phyloP scores from a whole-genome alignment of 192 early-diverging fungal genomes.

The Coemansia pectinata region DNA sequence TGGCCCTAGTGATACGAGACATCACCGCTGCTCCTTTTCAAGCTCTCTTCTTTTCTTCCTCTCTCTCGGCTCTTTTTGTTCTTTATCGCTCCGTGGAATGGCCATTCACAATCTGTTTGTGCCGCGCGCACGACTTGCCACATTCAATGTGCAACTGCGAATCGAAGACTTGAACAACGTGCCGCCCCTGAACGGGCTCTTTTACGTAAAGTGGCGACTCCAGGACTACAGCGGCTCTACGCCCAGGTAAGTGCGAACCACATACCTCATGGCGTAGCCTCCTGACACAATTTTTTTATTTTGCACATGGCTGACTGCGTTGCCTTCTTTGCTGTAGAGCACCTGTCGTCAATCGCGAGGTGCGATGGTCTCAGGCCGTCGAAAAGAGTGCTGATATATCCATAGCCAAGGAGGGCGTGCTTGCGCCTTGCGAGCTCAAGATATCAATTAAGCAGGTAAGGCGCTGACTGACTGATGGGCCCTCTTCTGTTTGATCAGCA shows the following conservation, averaged over 20 bases:
- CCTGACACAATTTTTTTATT: background rate
- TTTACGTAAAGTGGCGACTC: slow-evolving; percentile 76
- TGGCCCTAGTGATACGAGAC: background rate
- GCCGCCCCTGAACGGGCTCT: slow-evolving; percentile 77
- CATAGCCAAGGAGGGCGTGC: slow-evolving; percentile 71
- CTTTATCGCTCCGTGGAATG: slow-evolving; percentile 17
- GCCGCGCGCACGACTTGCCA: slow-evolving; percentile 68
- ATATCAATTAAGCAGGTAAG: slow-evolving; percentile 70
- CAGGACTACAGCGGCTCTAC: slow-evolving; percentile 48
- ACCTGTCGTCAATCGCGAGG: slow-evolving; percentile 54
- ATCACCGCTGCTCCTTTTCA: background rate
- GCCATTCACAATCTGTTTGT: slow-evolving; percentile 66
- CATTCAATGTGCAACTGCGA: slow-evolving; percentile 61
- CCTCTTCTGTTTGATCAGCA: slow-evolving; percentile 6
- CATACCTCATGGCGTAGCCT: background rate
- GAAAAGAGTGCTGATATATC: slow-evolving; percentile 60
- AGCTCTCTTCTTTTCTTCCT: background rate
- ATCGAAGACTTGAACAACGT: slow-evolving; percentile 81
- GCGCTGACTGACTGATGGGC: background rate
- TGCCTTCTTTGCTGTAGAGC: slow-evolving; percentile 17
- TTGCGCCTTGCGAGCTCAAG: slow-evolving; percentile 74
- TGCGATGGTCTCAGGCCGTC: slow-evolving; percentile 65
- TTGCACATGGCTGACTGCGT: background rate
- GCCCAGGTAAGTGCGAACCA: slow-evolving; percentile 13
- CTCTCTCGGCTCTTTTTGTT: background rate